These are phyloP conservation scores for Boletus sp. DNA, from an alignment of 1,284 basidiomycete genomes.

Conservation along the genomic window DNA sequence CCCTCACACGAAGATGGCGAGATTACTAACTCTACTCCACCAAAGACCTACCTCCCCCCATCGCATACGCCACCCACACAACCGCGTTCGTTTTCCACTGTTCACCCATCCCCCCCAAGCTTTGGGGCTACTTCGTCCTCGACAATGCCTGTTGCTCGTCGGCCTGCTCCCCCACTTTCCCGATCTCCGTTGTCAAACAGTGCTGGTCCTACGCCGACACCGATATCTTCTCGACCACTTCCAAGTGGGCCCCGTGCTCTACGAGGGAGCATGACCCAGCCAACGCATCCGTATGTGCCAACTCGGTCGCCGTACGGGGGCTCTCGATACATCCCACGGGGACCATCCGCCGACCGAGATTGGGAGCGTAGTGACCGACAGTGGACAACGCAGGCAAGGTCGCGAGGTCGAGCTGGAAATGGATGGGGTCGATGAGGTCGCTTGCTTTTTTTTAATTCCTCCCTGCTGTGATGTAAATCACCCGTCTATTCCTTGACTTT, in stretches of 20 bases:
- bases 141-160: conserved; percentile 23
- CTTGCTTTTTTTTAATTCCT: conserved; percentile 5
- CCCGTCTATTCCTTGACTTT: background rate
- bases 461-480: conserved; percentile 14
- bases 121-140: conserved; percentile 24
- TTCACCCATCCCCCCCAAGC: conserved; percentile 26
- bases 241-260: conserved; percentile 56
- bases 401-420: conserved; percentile 31
- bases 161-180: conserved; percentile 28
- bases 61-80: conserved; percentile 45
- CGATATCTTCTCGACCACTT: conserved; percentile 35
- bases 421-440: conserved; percentile 30
- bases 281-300: conserved; percentile 25
- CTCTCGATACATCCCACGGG: conserved; percentile 34
- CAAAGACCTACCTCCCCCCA: conserved; percentile 35
- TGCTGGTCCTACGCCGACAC: conserved; percentile 22
- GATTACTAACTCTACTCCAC: conserved; percentile 39
- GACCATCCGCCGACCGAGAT: conserved; percentile 45
- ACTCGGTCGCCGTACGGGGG: conserved; percentile 24
- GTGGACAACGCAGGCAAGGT: conserved; percentile 23
- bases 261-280: conserved; percentile 32
- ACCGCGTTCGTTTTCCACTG: conserved; percentile 41
- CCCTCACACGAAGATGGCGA: conserved; percentile 53
- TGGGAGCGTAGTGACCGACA: conserved; percentile 37
- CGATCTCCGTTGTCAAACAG: conserved; percentile 26